phyloP scores from a whole-genome alignment of 139 green algal species.

The Haematococcus lacustris region DNA sequence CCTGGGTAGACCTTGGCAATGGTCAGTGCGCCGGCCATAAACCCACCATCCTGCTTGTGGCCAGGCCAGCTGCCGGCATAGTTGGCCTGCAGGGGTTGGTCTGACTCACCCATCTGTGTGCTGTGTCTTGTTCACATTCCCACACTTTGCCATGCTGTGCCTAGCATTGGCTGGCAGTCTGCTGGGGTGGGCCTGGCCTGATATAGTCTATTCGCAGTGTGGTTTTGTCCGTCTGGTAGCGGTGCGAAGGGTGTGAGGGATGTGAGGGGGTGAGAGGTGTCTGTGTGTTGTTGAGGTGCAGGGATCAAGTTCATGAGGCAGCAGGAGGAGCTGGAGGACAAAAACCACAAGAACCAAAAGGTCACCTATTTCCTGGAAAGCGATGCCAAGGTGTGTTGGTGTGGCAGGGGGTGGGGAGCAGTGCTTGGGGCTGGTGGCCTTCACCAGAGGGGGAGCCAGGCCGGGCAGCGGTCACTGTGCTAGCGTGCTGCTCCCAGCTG shows the following conservation, averaged over 20 bases:
- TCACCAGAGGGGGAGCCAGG: neutral
- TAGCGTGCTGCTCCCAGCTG: neutral
- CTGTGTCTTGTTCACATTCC: too few relatives aligned
- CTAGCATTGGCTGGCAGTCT: too few relatives aligned
- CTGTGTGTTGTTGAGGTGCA: neutral
- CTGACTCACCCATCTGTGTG: too few relatives aligned
- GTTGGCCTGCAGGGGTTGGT: too few relatives aligned
- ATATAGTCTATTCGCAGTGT: too few relatives aligned
- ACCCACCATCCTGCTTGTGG: neutral
- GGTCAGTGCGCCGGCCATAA: neutral
- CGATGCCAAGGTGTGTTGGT: neutral
- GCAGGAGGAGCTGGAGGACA: constrained; percentile 23
- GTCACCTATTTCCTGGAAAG: neutral
- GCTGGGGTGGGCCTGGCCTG: too few relatives aligned
- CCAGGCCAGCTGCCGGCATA: too few relatives aligned
- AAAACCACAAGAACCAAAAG: constrained; percentile 18
- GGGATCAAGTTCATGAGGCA: constrained; percentile 20
- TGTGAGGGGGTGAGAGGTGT: too few relatives aligned
- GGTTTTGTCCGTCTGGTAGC: too few relatives aligned
- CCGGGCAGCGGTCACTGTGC: neutral
- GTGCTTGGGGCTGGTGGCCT: neutral
- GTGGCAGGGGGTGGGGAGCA: neutral
- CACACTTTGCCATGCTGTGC: too few relatives aligned
- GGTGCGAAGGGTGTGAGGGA: too few relatives aligned
- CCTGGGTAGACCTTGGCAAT: constrained; percentile 23